These are phyloP conservation scores for Lactarius indigo DNA, from an alignment of 768 basidiomycete genomes.

Conservation along the genomic window DNA sequence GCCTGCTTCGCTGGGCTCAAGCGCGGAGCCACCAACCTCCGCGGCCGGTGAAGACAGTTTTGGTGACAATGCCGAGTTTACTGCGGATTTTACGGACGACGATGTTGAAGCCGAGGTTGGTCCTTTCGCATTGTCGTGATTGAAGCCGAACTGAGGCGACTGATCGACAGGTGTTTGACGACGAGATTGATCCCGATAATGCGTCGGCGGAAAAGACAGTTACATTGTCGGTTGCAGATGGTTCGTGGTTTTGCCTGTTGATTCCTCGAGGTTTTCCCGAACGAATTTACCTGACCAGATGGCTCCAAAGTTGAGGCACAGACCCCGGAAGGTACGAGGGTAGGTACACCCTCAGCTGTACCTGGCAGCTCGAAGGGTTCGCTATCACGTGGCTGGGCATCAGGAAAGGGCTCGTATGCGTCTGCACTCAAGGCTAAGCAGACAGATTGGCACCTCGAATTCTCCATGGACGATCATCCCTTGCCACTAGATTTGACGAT, in stretches of 20 bases:
- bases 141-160: neutral
- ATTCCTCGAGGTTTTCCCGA: neutral
- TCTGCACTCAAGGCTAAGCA: constrained; percentile 91
- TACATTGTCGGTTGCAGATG: constrained; percentile 76
- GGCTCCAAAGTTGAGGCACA: constrained; percentile 94
- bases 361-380: constrained; percentile 40
- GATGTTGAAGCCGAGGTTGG: constrained; percentile 74
- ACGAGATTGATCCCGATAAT: constrained; percentile 77
- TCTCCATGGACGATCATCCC: constrained; percentile 85
- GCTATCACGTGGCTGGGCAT: constrained; percentile 33
- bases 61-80: constrained; percentile 55
- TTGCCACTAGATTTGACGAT: constrained; percentile 88
- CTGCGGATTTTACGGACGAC: constrained; percentile 79
- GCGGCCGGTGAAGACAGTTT: constrained; percentile 43
- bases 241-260: constrained; percentile 34
- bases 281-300: constrained; percentile 43
- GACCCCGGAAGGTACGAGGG: constrained; percentile 93
- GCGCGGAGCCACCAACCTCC: constrained; percentile 32
- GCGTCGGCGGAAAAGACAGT: constrained; percentile 79
- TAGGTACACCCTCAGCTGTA: constrained; percentile 75
- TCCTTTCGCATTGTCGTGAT: neutral
- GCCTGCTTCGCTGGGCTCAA: constrained; percentile 13
- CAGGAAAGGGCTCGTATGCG: constrained; percentile 75
- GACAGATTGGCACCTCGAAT: constrained; percentile 95
- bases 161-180: constrained; percentile 65